Conservation (phyloP, 2,329 filamentous ascomycete genomes). For the Aspergillus sp. region DNA sequence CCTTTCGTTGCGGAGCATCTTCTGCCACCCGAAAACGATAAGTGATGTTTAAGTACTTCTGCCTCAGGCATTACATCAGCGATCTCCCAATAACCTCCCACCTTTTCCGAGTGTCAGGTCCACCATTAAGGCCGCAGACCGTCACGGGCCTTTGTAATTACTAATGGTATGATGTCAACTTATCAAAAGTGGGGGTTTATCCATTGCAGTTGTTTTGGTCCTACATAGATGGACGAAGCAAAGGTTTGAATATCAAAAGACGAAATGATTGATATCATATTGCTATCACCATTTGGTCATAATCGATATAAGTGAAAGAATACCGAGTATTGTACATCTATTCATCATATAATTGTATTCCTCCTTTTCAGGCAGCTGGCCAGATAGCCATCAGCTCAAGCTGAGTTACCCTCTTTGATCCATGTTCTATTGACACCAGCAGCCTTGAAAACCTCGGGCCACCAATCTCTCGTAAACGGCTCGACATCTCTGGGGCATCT, state of each 20-base stretch:
- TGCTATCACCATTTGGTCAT: background rate
- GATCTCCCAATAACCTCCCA: no score
- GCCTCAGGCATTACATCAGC: no score
- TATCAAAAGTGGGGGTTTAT: background rate
- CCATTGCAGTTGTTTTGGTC: background rate
- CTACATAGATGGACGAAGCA: background rate
- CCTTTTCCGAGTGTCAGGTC: no score
- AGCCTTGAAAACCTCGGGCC: background rate
- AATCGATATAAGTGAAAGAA: background rate
- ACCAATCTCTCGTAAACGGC: slow-evolving; percentile 1
- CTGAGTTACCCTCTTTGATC: background rate
- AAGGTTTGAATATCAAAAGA: background rate
- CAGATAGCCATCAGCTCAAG: no score
- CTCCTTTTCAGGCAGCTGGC: no score
- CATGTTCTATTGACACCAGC: slow-evolving; percentile 4
- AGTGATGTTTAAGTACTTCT: no score
- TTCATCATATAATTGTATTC: background rate
- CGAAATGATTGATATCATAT: background rate
- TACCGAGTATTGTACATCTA: background rate
- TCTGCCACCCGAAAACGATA: no score
- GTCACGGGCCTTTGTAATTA: no score
- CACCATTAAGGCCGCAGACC: no score
- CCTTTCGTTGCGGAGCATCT: no score
- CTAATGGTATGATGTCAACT: background rate
- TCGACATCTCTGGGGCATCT: background rate